phyloP scores from a whole-genome alignment of 768 basidiomycete species.

The Suillus subluteus region DNA sequence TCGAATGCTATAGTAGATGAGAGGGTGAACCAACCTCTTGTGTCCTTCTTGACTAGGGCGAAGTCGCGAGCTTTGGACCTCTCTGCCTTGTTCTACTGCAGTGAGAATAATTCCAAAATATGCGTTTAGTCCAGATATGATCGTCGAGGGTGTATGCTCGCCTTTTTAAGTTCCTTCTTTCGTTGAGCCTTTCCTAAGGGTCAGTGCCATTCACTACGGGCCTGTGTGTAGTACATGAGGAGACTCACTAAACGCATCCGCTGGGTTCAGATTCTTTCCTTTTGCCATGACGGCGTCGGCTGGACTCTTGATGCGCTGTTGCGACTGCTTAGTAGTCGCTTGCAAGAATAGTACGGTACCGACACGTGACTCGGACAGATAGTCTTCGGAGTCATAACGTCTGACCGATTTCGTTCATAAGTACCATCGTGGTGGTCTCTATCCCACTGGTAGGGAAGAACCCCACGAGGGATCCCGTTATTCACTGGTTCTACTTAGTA shows the following conservation, averaged over 20 bases:
- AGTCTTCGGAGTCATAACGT: conserved; percentile 24
- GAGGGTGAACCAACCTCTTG: conserved; percentile 55
- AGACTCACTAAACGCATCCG: conserved; percentile 86
- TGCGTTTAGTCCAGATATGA: conserved; percentile 14
- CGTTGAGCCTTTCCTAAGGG: conserved; percentile 83
- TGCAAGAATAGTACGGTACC: background rate
- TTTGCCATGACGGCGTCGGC: conserved; percentile 63
- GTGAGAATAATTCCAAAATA: conserved; percentile 18
- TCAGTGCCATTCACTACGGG: conserved; percentile 5
- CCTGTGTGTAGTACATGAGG: conserved; percentile 6
- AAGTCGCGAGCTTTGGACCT: conserved; percentile 84
- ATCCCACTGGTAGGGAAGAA: conserved; percentile 55
- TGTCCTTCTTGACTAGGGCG: conserved; percentile 94
- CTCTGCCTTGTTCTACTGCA: conserved; percentile 89
- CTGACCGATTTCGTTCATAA: background rate
- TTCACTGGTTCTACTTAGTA: background rate
- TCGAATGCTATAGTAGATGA: background rate
- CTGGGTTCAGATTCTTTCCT: conserved; percentile 86
- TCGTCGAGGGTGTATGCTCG: conserved; percentile 37
- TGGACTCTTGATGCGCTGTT: background rate
- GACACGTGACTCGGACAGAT: conserved; percentile 30
- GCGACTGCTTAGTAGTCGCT: background rate
- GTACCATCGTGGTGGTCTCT: conserved; percentile 30
- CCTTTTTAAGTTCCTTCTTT: conserved; percentile 97
- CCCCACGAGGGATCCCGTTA: conserved; percentile 28